Evolutionary conservation across 768 basidiomycete genomes (phyloP).

Genomic region (Tephrocybe sp.): DNA sequence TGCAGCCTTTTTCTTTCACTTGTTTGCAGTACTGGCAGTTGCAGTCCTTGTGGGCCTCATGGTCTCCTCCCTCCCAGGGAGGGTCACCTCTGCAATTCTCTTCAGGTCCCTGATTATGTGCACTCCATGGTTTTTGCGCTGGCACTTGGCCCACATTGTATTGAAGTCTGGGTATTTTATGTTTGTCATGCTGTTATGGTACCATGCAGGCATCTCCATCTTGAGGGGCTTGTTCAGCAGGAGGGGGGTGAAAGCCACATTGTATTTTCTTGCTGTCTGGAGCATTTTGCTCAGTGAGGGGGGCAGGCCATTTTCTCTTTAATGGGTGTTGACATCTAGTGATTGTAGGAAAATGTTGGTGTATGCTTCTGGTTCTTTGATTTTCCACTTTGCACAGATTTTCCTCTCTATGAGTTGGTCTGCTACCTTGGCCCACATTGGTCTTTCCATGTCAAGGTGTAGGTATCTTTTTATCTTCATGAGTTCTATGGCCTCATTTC

Average conservation of each 20-base stretch:
- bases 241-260: not conserved
- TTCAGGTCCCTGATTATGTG: not conserved
- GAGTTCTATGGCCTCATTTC: slow-evolving; percentile 2
- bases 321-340: not conserved
- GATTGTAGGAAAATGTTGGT: not conserved
- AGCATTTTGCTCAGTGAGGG: not conserved
- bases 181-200: not conserved
- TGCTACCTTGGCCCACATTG: not conserved
- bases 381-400: slow-evolving; percentile 12
- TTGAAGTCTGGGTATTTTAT: not conserved
- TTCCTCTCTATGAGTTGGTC: not conserved
- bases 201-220: not conserved
- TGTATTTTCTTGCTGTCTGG: not conserved
- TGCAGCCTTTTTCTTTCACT: not conserved
- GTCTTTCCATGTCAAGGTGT: not conserved
- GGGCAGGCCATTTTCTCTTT: not conserved
- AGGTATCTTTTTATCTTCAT: slow-evolving; percentile 1
- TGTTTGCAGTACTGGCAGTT: not conserved
- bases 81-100: too few relatives aligned
- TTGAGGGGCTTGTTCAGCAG: not conserved
- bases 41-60: not conserved
- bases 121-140: not conserved
- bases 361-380: not conserved
- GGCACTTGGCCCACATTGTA: not conserved
- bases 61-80: not conserved